Evolutionary conservation across 805 yeast species (phyloP).

Genomic region (Monosporozyma siamensis): DNA sequence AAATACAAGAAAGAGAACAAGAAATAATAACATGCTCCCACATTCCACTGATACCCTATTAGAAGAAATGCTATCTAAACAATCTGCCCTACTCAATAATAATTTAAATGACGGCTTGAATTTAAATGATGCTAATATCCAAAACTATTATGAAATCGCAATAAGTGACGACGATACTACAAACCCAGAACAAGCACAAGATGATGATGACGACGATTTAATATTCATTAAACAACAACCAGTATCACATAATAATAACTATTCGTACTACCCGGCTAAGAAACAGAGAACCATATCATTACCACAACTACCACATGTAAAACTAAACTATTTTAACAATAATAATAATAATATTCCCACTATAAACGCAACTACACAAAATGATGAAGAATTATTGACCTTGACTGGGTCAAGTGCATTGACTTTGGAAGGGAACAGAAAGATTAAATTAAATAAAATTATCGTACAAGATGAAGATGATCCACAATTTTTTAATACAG

Average conservation of each 20-base stretch:
- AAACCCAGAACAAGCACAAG: conserved; percentile 5
- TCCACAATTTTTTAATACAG: conserved; percentile 28
- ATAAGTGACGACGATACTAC: not conserved
- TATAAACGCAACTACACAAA: conserved; percentile 12
- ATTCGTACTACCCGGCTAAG: conserved; percentile 16
- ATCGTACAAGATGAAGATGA: conserved; percentile 4
- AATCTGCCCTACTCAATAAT: conserved; percentile 15
- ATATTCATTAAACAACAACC: conserved; percentile 26
- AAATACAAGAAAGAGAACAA: conserved; percentile 2
- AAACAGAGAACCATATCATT: conserved; percentile 44
- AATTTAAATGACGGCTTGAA: conserved; percentile 14
- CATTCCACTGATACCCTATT: conserved; percentile 8
- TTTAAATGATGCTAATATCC: conserved; percentile 4
- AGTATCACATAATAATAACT: conserved; percentile 1
- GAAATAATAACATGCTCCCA: conserved; percentile 1
- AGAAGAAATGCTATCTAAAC: conserved; percentile 22
- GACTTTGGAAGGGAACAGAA: conserved; percentile 26
- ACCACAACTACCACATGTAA: conserved; percentile 45
- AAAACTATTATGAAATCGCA: not conserved
- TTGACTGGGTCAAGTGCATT: conserved; percentile 26
- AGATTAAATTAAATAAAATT: conserved; percentile 13
- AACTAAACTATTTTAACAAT: conserved; percentile 30
- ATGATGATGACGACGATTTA: conserved; percentile 22
- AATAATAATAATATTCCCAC: not conserved
- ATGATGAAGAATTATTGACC: conserved; percentile 26